Evolutionary conservation across 345 rosid species (phyloP), one percentile per base, ranked within the genome.

Genomic region (Cardamine occulta): DNA sequence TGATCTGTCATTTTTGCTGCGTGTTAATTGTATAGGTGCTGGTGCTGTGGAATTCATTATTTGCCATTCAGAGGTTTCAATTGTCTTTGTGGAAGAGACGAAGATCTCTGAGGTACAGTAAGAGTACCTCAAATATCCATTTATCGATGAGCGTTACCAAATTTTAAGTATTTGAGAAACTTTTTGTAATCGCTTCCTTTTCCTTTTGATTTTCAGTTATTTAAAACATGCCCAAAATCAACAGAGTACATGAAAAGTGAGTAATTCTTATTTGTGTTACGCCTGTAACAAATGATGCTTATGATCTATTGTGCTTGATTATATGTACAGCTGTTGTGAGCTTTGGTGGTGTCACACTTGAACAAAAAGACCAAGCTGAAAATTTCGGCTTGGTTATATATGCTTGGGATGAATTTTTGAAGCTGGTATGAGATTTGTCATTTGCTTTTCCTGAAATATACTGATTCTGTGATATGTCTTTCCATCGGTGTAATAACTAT

Each of bases 351-450:
- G 81, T 90, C 71, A 73, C 86, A 57, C 66, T 80, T 35, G 88
- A 87, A 58, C 93, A 90, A 64, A 87, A 62, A 74, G 88, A 87
- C 63, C 84, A 84, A 78, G 84, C 85, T 75, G 84, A 81, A 79
- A 88, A 82, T 71, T 76, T 72, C 75, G 94, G 91, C 53, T 75
- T 90, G 83, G 84, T 80, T 40, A 78, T 82, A 45, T 88, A 92
- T 84, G 78, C 94, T 62, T 92, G 97, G 97, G 88, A 87, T 42
- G 94, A 88, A 49, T 92, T 92, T 68, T 65, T 92, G 83, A 79
- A 78, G 56, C 83, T 90, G 86, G 97, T 89, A 78, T 14, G 82
- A 14, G 39, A 21, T 39, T 21, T 72, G 4, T 59, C 55, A 53
- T 59, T 18, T 67, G 21, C 12, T 52, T 39, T 58, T 65, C 26